Evolutionary conservation across 768 basidiomycete species (phyloP).

Genomic region (Tricholoma bakamatsutake): DNA sequence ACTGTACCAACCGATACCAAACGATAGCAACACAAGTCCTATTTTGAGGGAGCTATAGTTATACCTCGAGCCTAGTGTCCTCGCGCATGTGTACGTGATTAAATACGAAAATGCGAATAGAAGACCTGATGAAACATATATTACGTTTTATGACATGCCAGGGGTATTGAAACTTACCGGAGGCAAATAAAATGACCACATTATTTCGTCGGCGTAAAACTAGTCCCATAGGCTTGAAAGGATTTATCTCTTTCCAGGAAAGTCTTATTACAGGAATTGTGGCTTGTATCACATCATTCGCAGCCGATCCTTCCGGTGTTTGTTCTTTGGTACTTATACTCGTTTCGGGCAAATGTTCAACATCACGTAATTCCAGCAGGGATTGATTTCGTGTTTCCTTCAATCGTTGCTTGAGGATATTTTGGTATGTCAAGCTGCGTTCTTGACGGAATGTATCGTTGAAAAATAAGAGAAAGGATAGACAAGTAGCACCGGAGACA

Average conservation of each 20-base stretch:
- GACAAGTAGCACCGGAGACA: conserved; percentile 46
- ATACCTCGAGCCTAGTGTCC: conserved; percentile 62
- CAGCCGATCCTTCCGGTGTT: conserved; percentile 6
- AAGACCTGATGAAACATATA: conserved; percentile 37
- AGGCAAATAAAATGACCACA: conserved; percentile 54
- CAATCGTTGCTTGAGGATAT: conserved; percentile 44
- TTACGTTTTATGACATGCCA: background rate
- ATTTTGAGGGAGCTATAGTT: conserved; percentile 62
- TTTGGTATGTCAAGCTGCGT: conserved; percentile 76
- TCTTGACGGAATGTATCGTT: conserved; percentile 80
- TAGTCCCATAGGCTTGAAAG: conserved; percentile 52
- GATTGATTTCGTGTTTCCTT: conserved; percentile 17
- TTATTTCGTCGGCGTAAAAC: conserved; percentile 66
- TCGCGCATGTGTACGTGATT: conserved; percentile 67
- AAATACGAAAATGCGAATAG: conserved; percentile 68
- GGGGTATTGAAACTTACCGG: conserved; percentile 37
- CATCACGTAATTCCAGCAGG: background rate
- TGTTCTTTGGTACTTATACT: conserved; percentile 19
- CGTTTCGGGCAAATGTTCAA: background rate
- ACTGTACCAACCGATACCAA: conserved; percentile 51
- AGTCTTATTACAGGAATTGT: conserved; percentile 35
- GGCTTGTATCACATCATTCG: conserved; percentile 11
- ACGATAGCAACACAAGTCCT: conserved; percentile 72
- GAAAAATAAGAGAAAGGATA: conserved; percentile 62
- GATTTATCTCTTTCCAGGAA: conserved; percentile 69